These are phyloP conservation scores for Zea luxurians DNA, from an alignment of 176 grass and related monocot genomes.

Conservation along the genomic window DNA sequence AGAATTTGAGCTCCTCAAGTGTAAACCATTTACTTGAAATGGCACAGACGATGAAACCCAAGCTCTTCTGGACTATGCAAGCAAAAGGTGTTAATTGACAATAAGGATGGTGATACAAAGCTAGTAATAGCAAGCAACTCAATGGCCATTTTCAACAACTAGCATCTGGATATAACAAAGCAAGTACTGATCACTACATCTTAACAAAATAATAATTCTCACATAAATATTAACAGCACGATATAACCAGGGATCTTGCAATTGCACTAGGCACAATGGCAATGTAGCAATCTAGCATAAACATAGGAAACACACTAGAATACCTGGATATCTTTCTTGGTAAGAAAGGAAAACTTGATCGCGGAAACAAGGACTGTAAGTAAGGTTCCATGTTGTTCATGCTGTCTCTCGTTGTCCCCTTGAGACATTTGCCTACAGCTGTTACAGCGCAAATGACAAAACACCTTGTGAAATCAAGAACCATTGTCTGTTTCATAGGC, in stretches of 20 bases:
- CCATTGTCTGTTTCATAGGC: background rate
- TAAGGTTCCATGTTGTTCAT: conserved; percentile 59
- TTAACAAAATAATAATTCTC: background rate
- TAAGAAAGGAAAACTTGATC: conserved; percentile 69
- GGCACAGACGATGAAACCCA: conserved; percentile 40
- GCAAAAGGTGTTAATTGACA: conserved; percentile 39
- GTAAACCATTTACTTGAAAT: conserved; percentile 69
- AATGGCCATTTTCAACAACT: conserved; percentile 13
- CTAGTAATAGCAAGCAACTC: conserved; percentile 21
- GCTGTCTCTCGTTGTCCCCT: conserved; percentile 48
- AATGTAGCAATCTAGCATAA: conserved; percentile 16
- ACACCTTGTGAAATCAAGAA: conserved; percentile 36
- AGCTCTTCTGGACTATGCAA: conserved; percentile 63
- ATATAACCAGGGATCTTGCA: conserved; percentile 12
- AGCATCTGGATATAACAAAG: conserved; percentile 14
- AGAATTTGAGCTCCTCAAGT: conserved; percentile 64
- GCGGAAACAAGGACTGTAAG: conserved; percentile 53
- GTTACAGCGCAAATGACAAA: conserved; percentile 22
- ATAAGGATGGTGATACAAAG: conserved; percentile 15
- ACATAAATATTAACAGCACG: background rate
- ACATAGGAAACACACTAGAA: conserved; percentile 26
- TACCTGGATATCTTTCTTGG: conserved; percentile 53
- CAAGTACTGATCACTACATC: conserved; percentile 7
- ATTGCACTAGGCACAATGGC: background rate
- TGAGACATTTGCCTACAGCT: conserved; percentile 46